Percentiles rank a stretch among this genome's conserved stretches.
These are phyloP conservation scores for Warburgia ugandensis DNA, from an alignment of 164 flowering plant species.

Conservation along the genomic window DNA sequence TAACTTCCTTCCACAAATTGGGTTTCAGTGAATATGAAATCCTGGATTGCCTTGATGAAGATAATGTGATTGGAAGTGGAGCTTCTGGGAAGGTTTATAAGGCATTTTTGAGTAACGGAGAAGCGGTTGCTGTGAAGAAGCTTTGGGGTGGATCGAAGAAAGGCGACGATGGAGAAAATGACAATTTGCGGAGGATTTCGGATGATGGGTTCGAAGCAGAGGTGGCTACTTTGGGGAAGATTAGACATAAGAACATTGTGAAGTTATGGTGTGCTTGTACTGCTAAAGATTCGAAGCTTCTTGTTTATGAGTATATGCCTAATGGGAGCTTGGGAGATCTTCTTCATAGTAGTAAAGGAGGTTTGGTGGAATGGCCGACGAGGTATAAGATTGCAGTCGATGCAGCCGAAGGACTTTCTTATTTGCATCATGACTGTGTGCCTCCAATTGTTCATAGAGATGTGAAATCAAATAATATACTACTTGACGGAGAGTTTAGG, in stretches of 20 bases:
- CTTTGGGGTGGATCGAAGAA: slow-evolving; percentile 31
- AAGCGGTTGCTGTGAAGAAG: slow-evolving; percentile 69
- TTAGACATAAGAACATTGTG: slow-evolving; percentile 71
- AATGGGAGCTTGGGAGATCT: slow-evolving; percentile 77
- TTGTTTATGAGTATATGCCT: slow-evolving; percentile 72
- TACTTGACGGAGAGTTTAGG: slow-evolving; percentile 53
- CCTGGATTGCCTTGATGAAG: slow-evolving; percentile 44
- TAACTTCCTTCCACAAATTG: slow-evolving; percentile 57
- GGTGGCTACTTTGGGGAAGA: slow-evolving; percentile 62
- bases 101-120: slow-evolving; percentile 49
- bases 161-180: slow-evolving; percentile 10
- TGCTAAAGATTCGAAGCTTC: slow-evolving; percentile 42
- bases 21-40: slow-evolving; percentile 57
- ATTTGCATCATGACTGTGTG: slow-evolving; percentile 71
- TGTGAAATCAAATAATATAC: slow-evolving; percentile 61
- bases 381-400: slow-evolving; percentile 57
- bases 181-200: slow-evolving; percentile 11
- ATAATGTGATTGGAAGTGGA: slow-evolving; percentile 62
- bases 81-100: slow-evolving; percentile 71
- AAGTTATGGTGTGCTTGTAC: slow-evolving; percentile 59
- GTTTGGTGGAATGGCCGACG: slow-evolving; percentile 52
- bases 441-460: slow-evolving; percentile 72
- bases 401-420: slow-evolving; percentile 67
- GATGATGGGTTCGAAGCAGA: slow-evolving; percentile 49
- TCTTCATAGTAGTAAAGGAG: slow-evolving; percentile 47